Base-by-base conservation (phyloP, 805 yeast genomes). In the Metschnikowia baotianmanensis region DNA sequence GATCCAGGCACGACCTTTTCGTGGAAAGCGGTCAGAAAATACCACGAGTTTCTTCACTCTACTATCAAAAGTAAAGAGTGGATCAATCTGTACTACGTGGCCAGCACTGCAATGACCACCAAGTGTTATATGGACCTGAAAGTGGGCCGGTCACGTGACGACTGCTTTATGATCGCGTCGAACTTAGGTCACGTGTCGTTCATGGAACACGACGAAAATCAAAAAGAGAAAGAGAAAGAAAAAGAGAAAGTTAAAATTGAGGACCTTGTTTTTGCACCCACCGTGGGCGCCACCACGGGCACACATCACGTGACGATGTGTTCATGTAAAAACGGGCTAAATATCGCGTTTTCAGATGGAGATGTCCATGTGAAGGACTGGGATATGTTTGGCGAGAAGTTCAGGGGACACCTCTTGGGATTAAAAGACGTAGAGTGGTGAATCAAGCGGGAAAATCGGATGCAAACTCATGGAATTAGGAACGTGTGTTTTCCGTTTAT, bases 211-310 rank as follows among this genome's bases (percentile, higher is more conserved):
- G n/a, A n/a, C n/a, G n/a, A n/a, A n/a, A 26, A 32, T 7, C 26
- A 24, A 20, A 3, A 38, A 9, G 28, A 39, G 25, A 12, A 12
- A 23, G 12, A 23, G 25, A 10, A 23, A 12, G 25, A 12, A 23
- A 12, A 12, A 23, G 3, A 13, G n/a, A 11, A 38, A 29, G n/a
- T n/a, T 21, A 39, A 36, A 15, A 31, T 40, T 6, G 44, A 40
- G 6, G 42, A 40, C 19, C 20, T 40, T 16, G 18, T 40, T 13
- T 44, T 44, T 29, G 35, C 37, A 12, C 44, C 44, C 2, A 25
- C 38, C 11, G 40, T 42, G 4, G 47, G 47, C 4, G 40, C 44
- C 24, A 35, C 42, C 5, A 30, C 30, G 44, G 47, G 47, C 7
- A 27, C 36, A 11, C 47, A 44, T 30, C 42, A 38, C 13, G 29